Evolutionary conservation across 306 rosid genomes (phyloP), one percentile per base, ranked within the genome.

Genomic region (Inga oerstediana): DNA sequence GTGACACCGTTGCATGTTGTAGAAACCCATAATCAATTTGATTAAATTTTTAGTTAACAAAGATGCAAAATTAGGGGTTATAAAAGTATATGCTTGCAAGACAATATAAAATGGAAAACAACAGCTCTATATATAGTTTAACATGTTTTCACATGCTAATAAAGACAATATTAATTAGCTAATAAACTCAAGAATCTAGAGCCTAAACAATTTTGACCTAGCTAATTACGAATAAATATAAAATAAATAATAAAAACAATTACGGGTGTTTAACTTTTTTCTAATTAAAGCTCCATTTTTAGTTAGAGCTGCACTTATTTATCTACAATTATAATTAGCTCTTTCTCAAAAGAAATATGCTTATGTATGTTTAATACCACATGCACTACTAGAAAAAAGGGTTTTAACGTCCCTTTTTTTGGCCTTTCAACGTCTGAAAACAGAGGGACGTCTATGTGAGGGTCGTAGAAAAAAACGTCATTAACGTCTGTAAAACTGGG

Each of bases 71-170:
- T 64, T 64, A 27, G 35, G 12, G 37, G 0, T 58, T 22, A 58
- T 59, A n/a, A 20, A 13, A n/a, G 39, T 30, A 2, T 14, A 13
- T 27, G 10, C 4, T 68, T 68, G 73, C 45, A 68, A 16, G 8
- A 7, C 48, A 68, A 68, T 34, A 68, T 66, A 68, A 4, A 27
- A 10, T 62, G 68, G 37, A 62, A 24, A 24, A 10, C 35, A 62
- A 12, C 37, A 62, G 68, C 64, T 54, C 61, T 8, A 52, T 52
- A 52, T 44, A 8, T 43, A 15, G 13, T 48, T 48, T 48, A 48
- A 48, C 39, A 24, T 51, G 78, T 45, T 82, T 71, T 67, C 89
- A 88, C 89, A 80, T 86, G 93, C 86, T 70, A 74, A 48, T 58
- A 58, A 58, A 49, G 77, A 49, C 45, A 74, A 65, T 32, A 32